A percentile compares a stretch with the other conserved stretches of the same genome.
Evolutionary conservation across 495 filamentous ascomycete species (phyloP).

Genomic region (Aspergillus saccharolyticus): DNA sequence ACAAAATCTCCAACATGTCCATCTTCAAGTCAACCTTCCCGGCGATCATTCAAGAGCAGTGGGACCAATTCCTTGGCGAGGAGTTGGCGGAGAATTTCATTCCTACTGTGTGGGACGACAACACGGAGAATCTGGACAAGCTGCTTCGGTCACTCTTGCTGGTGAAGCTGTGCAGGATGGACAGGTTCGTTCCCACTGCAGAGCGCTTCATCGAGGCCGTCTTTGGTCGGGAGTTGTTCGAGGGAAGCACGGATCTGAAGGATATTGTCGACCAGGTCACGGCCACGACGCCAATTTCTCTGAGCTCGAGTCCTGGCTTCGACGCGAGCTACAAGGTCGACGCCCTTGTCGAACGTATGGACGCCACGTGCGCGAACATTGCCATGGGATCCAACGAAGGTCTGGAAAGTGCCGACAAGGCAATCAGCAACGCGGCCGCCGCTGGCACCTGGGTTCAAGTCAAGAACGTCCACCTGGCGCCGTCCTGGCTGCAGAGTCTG

Average conservation of each 20-base stretch:
- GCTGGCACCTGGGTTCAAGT: slow-evolving; percentile 93
- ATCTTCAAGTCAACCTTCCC: slow-evolving; percentile 71
- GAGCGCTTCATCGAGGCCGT: slow-evolving; percentile 85
- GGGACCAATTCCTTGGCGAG: slow-evolving; percentile 76
- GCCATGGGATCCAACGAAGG: slow-evolving; percentile 98
- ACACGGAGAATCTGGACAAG: slow-evolving; percentile 60
- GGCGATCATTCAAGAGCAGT: slow-evolving; percentile 53
- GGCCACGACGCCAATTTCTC: slow-evolving; percentile 77
- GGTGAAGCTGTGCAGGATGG: slow-evolving; percentile 90
- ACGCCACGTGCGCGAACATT: slow-evolving; percentile 84
- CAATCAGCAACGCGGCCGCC: slow-evolving; percentile 86
- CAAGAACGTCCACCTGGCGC: slow-evolving; percentile 98
- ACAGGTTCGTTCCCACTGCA: slow-evolving; percentile 87
- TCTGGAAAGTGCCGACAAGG: slow-evolving; percentile 86
- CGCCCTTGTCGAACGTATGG: slow-evolving; percentile 77
- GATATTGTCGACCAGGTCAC: slow-evolving; percentile 80
- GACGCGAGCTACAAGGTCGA: slow-evolving; percentile 99
- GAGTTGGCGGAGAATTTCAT: slow-evolving; percentile 85
- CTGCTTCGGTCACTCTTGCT: slow-evolving; percentile 80
- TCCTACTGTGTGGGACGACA: slow-evolving; percentile 70
- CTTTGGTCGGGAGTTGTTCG: slow-evolving; percentile 79
- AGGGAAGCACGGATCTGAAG: slow-evolving; percentile 76
- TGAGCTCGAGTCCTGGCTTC: slow-evolving; percentile 93
- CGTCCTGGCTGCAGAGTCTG: slow-evolving; percentile 90
- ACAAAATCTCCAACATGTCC: slow-evolving; percentile 59